Evolutionary conservation across 345 rosid genomes (phyloP), one percentile per base, ranked within the genome.

Genomic region (Brassica nigra): DNA sequence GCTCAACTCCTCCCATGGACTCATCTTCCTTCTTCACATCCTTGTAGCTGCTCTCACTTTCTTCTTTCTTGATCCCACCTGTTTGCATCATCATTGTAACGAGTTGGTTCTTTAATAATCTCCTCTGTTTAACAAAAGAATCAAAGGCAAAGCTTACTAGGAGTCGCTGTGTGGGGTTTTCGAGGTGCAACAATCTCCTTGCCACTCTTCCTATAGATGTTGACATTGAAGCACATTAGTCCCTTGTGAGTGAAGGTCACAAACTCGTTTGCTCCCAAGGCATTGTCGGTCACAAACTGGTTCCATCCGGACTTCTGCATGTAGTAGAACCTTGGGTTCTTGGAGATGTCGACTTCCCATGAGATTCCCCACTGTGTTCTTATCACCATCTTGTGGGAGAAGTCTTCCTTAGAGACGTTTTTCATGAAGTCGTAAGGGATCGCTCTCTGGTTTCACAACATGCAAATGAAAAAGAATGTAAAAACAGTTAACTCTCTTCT

Each of bases 261-360:
- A 27, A 74, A 74, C 66, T 80, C 83, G 37, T 80, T 20, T 29
- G 27, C 4, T 75, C 83, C 83, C 47, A 80, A 62, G 3, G 34
- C 65, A 20, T 80, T 80, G 39, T 80, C 83, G 1, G 7, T 80
- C 34, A 80, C 75, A 29, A 80, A 80, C 67, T 68, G 23, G 42
- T 74, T 67, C 83, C 83, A 80, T 15, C 83, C 79, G 63, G 18
- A 42, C 73, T 36, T 80, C 76, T 74, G 75, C 57, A 80, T 62
- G 52, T 74, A 80, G 65, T 62, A 68, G 15, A 36, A 68, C 11
- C 71, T 69, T 1, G 59, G 5, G 65, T 74, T 74, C 58, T 36
- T 62, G 4, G 75, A 44, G 49, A 80, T 4, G n/a, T 18, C 29
- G 3, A 80, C 23, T 8, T 62, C 28, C 83, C 79, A 75, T 5